These are phyloP conservation scores for Cutaneotrichosporon cutaneum DNA, from an alignment of 1,284 basidiomycete species.

Conservation along the genomic window DNA sequence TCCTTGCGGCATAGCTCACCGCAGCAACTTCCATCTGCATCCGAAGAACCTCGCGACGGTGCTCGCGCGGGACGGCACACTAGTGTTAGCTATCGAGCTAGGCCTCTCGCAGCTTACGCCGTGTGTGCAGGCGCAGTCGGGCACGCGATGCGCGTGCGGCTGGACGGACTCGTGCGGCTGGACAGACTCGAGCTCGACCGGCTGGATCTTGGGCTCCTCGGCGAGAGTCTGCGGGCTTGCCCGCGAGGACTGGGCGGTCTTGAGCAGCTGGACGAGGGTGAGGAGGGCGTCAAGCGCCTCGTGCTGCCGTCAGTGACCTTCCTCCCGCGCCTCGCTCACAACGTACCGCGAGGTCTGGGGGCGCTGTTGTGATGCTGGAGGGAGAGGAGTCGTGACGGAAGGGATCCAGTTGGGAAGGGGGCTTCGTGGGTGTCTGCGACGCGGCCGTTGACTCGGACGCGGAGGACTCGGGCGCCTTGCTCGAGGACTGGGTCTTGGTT, in stretches of 20 bases:
- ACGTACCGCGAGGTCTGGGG: neutral
- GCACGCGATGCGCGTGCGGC: no score
- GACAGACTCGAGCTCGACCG: no score
- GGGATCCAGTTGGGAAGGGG: neutral
- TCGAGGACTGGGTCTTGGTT: neutral
- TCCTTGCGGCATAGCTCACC: neutral
- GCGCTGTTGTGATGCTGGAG: no score
- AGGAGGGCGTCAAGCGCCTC: neutral
- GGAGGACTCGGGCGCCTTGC: neutral
- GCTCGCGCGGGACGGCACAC: neutral
- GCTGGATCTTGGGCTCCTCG: no score
- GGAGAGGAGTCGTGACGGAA: neutral
- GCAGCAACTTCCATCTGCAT: neutral
- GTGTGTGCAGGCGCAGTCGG: neutral
- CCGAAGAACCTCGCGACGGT: neutral
- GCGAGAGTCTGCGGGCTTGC: neutral
- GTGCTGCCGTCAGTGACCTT: neutral
- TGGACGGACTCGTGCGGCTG: no score
- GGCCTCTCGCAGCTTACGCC: no score
- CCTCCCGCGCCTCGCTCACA: neutral
- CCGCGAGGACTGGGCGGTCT: neutral
- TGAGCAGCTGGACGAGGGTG: neutral
- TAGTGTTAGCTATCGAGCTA: neutral
- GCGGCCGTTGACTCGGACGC: no score
- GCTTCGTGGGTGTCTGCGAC: neutral